These are phyloP conservation scores for Paraphaeosphaeria sporulosa DNA, from an alignment of 2,329 filamentous ascomycete genomes.

Conservation along the genomic window DNA sequence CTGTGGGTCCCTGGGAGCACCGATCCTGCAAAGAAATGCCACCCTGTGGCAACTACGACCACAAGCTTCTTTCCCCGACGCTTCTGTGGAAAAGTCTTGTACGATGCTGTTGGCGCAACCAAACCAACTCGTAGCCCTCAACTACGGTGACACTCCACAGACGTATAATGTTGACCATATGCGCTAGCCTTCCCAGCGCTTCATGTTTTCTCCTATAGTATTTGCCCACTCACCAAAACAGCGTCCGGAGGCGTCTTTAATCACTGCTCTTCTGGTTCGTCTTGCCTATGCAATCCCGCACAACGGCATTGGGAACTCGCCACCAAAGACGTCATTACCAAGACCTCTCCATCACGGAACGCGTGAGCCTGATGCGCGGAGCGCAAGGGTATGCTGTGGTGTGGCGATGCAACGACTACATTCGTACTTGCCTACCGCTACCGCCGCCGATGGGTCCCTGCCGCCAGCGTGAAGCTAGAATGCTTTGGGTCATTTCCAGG, in stretches of 20 bases:
- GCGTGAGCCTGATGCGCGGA: slow-evolving; percentile 3
- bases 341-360: slow-evolving; percentile 3
- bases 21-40: slow-evolving; percentile 9
- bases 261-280: slow-evolving; percentile 22
- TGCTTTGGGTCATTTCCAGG: neutral
- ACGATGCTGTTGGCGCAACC: neutral
- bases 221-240: slow-evolving; percentile 30
- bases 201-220: slow-evolving; percentile 13
- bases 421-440: neutral
- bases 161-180: neutral
- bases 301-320: slow-evolving; percentile 19
- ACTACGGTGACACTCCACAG: neutral
- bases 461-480: neutral
- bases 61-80: neutral
- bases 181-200: neutral
- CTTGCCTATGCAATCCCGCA: slow-evolving; percentile 21
- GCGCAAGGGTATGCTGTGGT: slow-evolving; percentile 15
- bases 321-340: slow-evolving; percentile 27
- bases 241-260: slow-evolving; percentile 16
- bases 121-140: neutral
- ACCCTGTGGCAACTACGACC: neutral
- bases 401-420: neutral
- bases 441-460: neutral
- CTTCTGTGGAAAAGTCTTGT: neutral
- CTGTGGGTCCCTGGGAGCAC: slow-evolving; percentile 3